phyloP scores from a whole-genome alignment of 2,329 filamentous ascomycete genomes.

The Achaetomium macrosporum region DNA sequence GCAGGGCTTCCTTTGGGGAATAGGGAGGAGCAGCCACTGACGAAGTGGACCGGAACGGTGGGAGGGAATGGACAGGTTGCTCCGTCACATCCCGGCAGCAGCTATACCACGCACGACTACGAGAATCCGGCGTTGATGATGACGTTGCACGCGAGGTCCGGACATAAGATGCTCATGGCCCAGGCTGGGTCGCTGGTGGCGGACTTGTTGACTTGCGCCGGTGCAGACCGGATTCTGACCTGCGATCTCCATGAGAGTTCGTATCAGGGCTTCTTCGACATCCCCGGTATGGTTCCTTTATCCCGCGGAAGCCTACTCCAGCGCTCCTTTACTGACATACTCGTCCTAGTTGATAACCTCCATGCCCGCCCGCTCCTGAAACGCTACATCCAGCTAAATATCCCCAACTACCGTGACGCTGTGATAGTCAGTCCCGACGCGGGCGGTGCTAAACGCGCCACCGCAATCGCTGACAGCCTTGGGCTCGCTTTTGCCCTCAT shows the following conservation, averaged over 20 bases:
- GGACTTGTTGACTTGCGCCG: conserved; percentile 88
- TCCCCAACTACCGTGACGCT: conserved; percentile 76
- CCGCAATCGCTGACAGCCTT: conserved; percentile 89
- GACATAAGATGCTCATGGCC: conserved; percentile 97
- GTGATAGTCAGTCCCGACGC: conserved; percentile 96
- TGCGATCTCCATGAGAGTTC: conserved; percentile 79
- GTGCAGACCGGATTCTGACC: conserved; percentile 56
- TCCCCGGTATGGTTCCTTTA: conserved; percentile 18
- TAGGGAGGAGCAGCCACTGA: neutral
- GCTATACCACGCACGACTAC: conserved; percentile 59
- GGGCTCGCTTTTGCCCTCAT: conserved; percentile 95
- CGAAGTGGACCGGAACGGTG: neutral
- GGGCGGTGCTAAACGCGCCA: conserved; percentile 92
- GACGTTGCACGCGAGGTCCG: conserved; percentile 71
- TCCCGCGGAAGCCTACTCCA: neutral
- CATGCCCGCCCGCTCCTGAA: conserved; percentile 74
- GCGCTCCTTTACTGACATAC: neutral
- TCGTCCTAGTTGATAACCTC: conserved; percentile 71
- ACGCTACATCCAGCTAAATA: conserved; percentile 70
- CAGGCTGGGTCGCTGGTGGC: conserved; percentile 94
- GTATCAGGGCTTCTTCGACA: conserved; percentile 61
- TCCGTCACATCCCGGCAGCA: neutral
- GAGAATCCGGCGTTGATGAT: conserved; percentile 52
- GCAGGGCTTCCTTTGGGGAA: conserved; percentile 29
- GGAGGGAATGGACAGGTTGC: conserved; percentile 3